Evolutionary conservation across 768 basidiomycete genomes (phyloP), one percentile per base, ranked within the genome.

Genomic region (Gloeophyllum trabeum): DNA sequence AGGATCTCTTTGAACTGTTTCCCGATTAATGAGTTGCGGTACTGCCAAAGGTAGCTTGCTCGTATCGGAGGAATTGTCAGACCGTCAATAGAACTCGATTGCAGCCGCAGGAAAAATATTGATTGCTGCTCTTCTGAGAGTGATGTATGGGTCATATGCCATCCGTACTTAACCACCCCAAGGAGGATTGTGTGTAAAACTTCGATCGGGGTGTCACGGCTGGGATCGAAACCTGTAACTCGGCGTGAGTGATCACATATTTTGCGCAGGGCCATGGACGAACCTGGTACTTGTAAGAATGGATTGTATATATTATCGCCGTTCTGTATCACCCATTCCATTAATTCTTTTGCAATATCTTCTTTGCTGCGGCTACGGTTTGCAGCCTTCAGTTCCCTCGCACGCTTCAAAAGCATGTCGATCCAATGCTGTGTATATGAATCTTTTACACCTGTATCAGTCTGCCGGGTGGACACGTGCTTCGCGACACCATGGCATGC

Each of bases 1-100:
- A 43, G 41, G 0, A 56, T 14, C 1, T 48, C 45, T 24, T 57
- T 57, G 47, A 55, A 53, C 20, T 57, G 54, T 25, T 50, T 48
- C 1, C 55, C 52, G 18, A 54, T 52, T 2, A 55, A 51, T 2
- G 39, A 41, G 44, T 41, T 41, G 6, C 35, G 24, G 43, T 65
- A 63, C 39, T 61, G 54, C 2, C 60, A 40, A 7, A 65, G 48
- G 40, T 65, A 65, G 3, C 24, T 23, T 0, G 62, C 50, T 14
- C 56, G 52, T 2, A 58, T 42, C 1, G 57, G 42, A 1, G 52
- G 51, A 37, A 57, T 47, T 0, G 54, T 49, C 1, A 66, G 49
- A 6, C 61, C 62, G 20, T 54, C 47, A 14, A 57, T 43, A 2
- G 41, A 43, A 1, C 59, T 47, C 0, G 52, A 49, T 32, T 60